Conservation (phyloP, 805 yeast genomes). For the Pichia sporocuriosa region DNA sequence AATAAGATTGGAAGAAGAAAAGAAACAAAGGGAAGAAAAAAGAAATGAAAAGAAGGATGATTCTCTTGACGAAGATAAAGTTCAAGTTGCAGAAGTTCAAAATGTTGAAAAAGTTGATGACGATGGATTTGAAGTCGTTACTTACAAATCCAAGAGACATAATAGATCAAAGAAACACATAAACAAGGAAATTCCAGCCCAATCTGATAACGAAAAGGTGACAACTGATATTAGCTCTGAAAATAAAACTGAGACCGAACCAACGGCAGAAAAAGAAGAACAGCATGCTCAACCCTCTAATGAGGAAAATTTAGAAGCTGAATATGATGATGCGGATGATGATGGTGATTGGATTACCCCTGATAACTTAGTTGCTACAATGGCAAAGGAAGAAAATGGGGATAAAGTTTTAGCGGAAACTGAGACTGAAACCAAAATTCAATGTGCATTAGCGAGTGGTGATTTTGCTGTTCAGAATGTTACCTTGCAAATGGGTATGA, state of each 20-base stretch:
- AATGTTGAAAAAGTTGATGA: slow-evolving; percentile 10
- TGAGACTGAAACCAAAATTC: slow-evolving; percentile 29
- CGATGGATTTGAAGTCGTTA: slow-evolving; percentile 16
- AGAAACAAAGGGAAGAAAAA: slow-evolving; percentile 11
- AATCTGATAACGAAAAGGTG: not conserved
- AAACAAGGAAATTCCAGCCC: not conserved
- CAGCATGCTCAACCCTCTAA: too few species aligned
- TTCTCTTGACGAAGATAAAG: slow-evolving; percentile 12
- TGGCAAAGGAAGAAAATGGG: slow-evolving; percentile 55
- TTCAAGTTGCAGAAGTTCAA: slow-evolving; percentile 15
- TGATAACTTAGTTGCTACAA: slow-evolving; percentile 66
- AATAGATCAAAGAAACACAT: slow-evolving; percentile 1
- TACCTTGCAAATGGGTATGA: slow-evolving; percentile 81
- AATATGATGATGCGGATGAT: slow-evolving; percentile 67
- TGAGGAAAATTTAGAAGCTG: slow-evolving; percentile 20
- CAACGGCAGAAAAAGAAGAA: not conserved
- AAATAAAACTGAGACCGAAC: too few species aligned
- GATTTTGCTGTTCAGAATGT: slow-evolving; percentile 98
- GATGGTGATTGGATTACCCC: slow-evolving; percentile 91
- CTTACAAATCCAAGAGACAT: slow-evolving; percentile 8
- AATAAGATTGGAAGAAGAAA: slow-evolving; percentile 25
- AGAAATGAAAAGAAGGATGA: slow-evolving; percentile 9
- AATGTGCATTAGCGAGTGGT: slow-evolving; percentile 85
- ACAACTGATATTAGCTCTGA: too few species aligned
- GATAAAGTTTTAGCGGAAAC: slow-evolving; percentile 40